phyloP scores from a whole-genome alignment of 108 stramenopile species.

The Epithemia pelagica region DNA sequence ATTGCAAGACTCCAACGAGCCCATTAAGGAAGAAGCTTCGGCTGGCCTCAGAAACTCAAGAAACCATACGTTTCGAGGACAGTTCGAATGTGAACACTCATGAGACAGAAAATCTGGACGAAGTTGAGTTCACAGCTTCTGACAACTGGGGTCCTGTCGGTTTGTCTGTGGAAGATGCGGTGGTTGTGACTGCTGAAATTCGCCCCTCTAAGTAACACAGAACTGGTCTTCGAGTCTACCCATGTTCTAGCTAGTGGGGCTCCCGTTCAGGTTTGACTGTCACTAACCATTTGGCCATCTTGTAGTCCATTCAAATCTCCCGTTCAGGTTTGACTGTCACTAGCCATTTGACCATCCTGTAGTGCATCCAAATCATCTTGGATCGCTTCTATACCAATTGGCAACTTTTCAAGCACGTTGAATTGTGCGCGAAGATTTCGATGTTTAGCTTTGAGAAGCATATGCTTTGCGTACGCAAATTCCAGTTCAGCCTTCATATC shows the following conservation, averaged over 20 bases:
- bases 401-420: conserved; percentile 27
- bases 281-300: too few species aligned
- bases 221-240: too few species aligned
- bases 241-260: too few species aligned
- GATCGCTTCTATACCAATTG: conserved; percentile 48
- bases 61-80: not conserved
- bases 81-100: not conserved
- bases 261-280: too few species aligned
- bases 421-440: conserved; percentile 25
- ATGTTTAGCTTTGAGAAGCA: conserved; percentile 25
- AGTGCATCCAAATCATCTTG: conserved; percentile 28
- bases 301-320: too few species aligned
- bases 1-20: not conserved
- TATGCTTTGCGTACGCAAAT: conserved; percentile 48
- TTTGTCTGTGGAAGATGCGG: too few species aligned
- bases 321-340: too few species aligned
- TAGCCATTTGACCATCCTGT: too few species aligned
- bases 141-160: not conserved
- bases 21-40: not conserved
- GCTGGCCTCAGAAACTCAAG: not conserved
- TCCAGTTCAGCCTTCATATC: conserved; percentile 51
- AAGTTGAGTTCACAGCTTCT: not conserved
- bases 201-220: too few species aligned
- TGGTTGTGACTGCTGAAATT: too few species aligned
- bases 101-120: not conserved